A percentile compares a stretch with the other conserved stretches of the same genome.
These are phyloP conservation scores for Fusarium sp. DNA, from an alignment of 2,329 filamentous ascomycete species.

Conservation along the genomic window DNA sequence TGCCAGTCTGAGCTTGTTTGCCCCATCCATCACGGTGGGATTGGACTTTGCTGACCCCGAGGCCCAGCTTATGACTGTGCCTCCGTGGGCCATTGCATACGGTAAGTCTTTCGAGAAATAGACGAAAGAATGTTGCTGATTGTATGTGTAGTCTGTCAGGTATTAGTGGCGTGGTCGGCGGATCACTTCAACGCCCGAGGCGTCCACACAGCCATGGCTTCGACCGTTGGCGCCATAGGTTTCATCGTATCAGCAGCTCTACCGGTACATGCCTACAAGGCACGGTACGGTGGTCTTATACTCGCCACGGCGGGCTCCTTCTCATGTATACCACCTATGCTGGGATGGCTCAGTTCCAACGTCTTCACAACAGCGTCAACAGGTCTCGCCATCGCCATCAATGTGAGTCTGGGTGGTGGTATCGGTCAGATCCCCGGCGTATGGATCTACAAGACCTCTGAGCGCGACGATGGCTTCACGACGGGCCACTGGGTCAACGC, in stretches of 20 bases:
- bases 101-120: constrained; percentile 46
- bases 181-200: constrained; percentile 70
- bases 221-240: constrained; percentile 59
- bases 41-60: constrained; percentile 63
- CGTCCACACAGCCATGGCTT: constrained; percentile 57
- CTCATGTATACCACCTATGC: constrained; percentile 75
- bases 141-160: constrained; percentile 51
- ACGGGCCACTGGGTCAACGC: constrained; percentile 79
- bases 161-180: constrained; percentile 67
- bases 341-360: constrained; percentile 79
- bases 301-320: constrained; percentile 76
- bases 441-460: constrained; percentile 78
- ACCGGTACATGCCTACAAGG: constrained; percentile 68
- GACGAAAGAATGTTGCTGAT: constrained; percentile 11
- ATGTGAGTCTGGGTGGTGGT: constrained; percentile 74
- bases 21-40: constrained; percentile 70
- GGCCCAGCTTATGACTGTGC: constrained; percentile 75
- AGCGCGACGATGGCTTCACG: constrained; percentile 71
- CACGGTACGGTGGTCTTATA: constrained; percentile 78
- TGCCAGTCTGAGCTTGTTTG: constrained; percentile 71
- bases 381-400: constrained; percentile 77
- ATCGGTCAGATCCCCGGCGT: constrained; percentile 79
- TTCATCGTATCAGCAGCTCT: constrained; percentile 74
- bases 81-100: constrained; percentile 73
- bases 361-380: constrained; percentile 73